These are phyloP conservation scores for Collybiopsis luxurians DNA, from an alignment of 768 basidiomycete species.

Conservation along the genomic window DNA sequence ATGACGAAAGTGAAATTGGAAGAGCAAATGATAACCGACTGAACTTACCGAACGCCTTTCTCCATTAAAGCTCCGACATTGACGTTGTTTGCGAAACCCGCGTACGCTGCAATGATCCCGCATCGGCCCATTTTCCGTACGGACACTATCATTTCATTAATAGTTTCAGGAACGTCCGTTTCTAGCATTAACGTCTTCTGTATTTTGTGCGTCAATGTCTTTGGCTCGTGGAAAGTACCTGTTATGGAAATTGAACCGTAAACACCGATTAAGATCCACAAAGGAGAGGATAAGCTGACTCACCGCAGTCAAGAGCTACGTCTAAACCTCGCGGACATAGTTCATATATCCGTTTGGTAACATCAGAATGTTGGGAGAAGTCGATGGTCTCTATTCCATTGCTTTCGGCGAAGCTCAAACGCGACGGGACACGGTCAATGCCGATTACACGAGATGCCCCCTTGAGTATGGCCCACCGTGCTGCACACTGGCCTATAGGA, in stretches of 20 bases:
- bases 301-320: conserved; percentile 53
- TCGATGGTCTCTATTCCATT: conserved; percentile 56
- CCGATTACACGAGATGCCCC: conserved; percentile 70
- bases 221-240: conserved; percentile 71
- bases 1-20: too few relatives aligned
- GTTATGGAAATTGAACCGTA: background rate
- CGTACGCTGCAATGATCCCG: conserved; percentile 69
- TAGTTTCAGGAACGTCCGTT: conserved; percentile 68
- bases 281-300: background rate
- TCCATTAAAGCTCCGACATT: conserved; percentile 79
- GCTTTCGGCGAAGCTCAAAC: conserved; percentile 41
- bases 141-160: conserved; percentile 45
- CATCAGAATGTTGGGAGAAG: conserved; percentile 47
- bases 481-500: conserved; percentile 48
- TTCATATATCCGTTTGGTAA: conserved; percentile 56
- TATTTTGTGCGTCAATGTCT: conserved; percentile 60
- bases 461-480: conserved; percentile 61
- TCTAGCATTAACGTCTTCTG: conserved; percentile 73
- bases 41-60: conserved; percentile 53
- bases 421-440: conserved; percentile 59
- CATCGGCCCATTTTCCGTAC: conserved; percentile 55
- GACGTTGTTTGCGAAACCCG: conserved; percentile 64
- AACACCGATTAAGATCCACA: background rate
- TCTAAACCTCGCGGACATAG: conserved; percentile 65
- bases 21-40: background rate